Evolutionary conservation across 2,329 filamentous ascomycete genomes (phyloP).

Genomic region (Penicillium glabrum): DNA sequence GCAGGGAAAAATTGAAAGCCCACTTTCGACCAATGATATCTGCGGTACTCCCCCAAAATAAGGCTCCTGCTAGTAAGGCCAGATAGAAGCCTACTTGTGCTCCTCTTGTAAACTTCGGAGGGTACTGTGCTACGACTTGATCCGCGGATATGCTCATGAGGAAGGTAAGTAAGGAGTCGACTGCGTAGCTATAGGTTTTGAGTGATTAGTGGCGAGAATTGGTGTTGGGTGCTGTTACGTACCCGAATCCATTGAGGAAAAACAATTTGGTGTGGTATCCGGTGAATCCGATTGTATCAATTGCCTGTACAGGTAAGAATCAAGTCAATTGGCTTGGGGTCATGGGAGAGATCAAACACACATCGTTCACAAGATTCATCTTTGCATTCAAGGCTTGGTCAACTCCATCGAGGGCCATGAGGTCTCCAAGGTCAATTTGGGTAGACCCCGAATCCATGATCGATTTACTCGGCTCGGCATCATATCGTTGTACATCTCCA

Average conservation of each 20-base stretch:
- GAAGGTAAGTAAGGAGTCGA: constrained; percentile 14
- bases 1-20: constrained; percentile 19
- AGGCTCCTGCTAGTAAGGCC: constrained; percentile 11
- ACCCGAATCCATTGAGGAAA: constrained; percentile 62
- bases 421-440: background rate
- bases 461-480: background rate
- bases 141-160: constrained; percentile 18
- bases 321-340: background rate
- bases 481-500: background rate
- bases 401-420: constrained; percentile 26
- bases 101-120: constrained; percentile 11
- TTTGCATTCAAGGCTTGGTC: constrained; percentile 65
- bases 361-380: constrained; percentile 69
- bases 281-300: constrained; percentile 56
- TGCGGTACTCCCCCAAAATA: constrained; percentile 17
- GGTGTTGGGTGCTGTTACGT: constrained; percentile 13
- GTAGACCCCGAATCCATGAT: background rate
- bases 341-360: constrained; percentile 32
- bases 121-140: constrained; percentile 14
- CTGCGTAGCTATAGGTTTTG: constrained; percentile 6
- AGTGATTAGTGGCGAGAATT: background rate
- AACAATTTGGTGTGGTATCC: constrained; percentile 60
- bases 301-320: constrained; percentile 32
- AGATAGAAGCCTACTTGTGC: constrained; percentile 16
- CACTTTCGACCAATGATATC: constrained; percentile 18